Conservation (phyloP, 2,329 filamentous ascomycete genomes). For the Fusarium euwallaceae region DNA sequence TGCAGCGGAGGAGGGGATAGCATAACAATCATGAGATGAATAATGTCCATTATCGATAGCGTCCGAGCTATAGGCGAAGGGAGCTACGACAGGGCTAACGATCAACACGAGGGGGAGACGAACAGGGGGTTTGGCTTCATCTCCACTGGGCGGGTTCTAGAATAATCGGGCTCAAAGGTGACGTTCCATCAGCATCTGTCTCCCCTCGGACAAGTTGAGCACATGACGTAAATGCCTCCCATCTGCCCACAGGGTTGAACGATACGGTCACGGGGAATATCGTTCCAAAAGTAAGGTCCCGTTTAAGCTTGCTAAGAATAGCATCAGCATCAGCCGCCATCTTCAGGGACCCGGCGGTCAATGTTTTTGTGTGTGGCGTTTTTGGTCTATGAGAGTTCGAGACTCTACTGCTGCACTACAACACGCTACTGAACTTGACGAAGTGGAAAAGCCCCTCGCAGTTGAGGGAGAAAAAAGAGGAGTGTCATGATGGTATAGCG, state of each 20-base stretch:
- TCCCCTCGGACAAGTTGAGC: not conserved
- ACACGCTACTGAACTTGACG: not conserved
- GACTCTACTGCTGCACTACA: not conserved
- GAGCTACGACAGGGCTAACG: not conserved
- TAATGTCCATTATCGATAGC: not conserved
- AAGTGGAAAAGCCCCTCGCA: not conserved
- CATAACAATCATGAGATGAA: not conserved
- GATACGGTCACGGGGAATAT: not conserved
- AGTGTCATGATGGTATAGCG: not conserved
- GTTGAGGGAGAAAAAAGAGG: conserved; percentile 3
- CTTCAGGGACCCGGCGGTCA: not conserved
- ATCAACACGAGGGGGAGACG: not conserved
- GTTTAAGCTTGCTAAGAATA: conserved; percentile 4
- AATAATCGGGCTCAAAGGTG: conserved; percentile 9
- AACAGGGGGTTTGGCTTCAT: not conserved
- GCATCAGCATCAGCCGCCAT: not conserved
- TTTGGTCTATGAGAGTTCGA: conserved; percentile 10
- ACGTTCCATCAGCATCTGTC: not conserved
- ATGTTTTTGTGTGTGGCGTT: not conserved
- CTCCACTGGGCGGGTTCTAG: conserved; percentile 13
- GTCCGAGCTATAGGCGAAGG: not conserved
- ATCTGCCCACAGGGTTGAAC: not conserved
- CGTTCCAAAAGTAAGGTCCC: not conserved
- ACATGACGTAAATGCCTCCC: conserved; percentile 16
- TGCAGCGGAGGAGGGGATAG: not conserved